Conservation (phyloP, 2,329 filamentous ascomycete species). For the Ophiocordyceps polyrhachis-furcata region DNA sequence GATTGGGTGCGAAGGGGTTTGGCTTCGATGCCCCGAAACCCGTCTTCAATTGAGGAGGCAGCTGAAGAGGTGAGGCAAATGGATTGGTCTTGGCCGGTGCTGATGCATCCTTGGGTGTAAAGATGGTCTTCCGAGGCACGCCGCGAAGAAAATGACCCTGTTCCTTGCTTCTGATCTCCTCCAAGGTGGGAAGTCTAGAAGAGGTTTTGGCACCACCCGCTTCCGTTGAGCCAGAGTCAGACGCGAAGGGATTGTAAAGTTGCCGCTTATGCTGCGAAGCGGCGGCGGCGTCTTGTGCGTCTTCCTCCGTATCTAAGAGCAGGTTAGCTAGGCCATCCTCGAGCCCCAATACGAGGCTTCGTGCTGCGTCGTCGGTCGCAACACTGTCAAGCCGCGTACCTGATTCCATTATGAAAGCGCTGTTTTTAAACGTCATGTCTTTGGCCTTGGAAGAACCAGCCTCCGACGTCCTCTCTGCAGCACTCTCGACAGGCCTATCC, state of each 20-base stretch:
- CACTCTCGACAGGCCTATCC: not conserved
- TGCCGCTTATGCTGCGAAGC: not conserved
- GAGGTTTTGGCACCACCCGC: not conserved
- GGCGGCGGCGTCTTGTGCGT: not conserved
- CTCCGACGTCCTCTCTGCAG: not conserved
- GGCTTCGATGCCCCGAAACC: not conserved
- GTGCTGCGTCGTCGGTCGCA: not conserved
- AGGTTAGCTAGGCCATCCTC: not conserved
- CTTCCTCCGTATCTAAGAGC: not conserved
- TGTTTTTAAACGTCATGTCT: not conserved
- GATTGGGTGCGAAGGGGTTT: constrained; percentile 1
- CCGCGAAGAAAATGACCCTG: not conserved
- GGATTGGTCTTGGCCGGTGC: constrained; percentile 2
- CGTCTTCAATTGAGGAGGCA: not conserved
- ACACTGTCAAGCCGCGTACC: not conserved
- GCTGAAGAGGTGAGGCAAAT: constrained; percentile 1
- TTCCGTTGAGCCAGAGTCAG: not conserved
- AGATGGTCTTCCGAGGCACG: not conserved
- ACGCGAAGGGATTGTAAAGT: not conserved
- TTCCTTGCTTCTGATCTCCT: not conserved
- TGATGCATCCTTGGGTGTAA: not conserved
- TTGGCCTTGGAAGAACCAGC: not conserved
- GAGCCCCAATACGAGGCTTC: not conserved
- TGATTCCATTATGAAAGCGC: not conserved
- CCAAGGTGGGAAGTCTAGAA: not conserved